A percentile compares a stretch with the other conserved stretches of the same genome.
phyloP scores from a whole-genome alignment of 768 basidiomycete genomes.

The Boletus vermiculosoides region DNA sequence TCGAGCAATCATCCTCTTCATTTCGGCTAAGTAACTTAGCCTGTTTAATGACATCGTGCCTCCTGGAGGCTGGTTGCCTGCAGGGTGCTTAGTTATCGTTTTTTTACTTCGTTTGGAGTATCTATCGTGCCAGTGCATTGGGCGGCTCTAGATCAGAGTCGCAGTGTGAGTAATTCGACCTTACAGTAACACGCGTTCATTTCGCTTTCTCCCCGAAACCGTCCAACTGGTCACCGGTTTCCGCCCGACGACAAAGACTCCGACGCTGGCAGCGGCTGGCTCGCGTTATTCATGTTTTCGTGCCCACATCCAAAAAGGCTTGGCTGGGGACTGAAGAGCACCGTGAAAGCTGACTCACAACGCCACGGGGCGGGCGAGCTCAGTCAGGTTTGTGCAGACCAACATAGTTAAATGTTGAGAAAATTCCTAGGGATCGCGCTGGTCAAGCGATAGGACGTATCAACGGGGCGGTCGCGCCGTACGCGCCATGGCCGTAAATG shows the following conservation, averaged over 20 bases:
- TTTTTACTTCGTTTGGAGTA: neutral
- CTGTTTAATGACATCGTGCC: constrained; percentile 17
- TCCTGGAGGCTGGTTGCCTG: constrained; percentile 1
- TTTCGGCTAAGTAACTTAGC: constrained; percentile 25
- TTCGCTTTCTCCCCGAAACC: constrained; percentile 8
- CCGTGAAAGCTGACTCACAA: neutral
- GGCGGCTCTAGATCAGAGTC: constrained; percentile 19
- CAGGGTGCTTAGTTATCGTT: neutral
- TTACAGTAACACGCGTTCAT: constrained; percentile 10
- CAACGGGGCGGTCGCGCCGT: constrained; percentile 14
- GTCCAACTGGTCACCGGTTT: neutral
- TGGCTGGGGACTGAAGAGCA: neutral
- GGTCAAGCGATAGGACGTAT: constrained; percentile 16
- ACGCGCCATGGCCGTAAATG: constrained; percentile 31
- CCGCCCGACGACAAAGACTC: neutral
- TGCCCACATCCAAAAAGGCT: neutral
- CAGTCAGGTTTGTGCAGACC: neutral
- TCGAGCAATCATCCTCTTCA: constrained; percentile 23
- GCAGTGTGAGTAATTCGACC: neutral
- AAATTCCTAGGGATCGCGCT: neutral
- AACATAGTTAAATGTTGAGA: constrained; percentile 6
- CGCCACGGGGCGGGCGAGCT: neutral
- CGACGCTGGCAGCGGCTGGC: too few relatives aligned
- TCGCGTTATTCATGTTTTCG: neutral
- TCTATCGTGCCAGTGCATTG: neutral